phyloP scores from a whole-genome alignment of 2,329 filamentous ascomycete species.

The Xylariaceae sp. region DNA sequence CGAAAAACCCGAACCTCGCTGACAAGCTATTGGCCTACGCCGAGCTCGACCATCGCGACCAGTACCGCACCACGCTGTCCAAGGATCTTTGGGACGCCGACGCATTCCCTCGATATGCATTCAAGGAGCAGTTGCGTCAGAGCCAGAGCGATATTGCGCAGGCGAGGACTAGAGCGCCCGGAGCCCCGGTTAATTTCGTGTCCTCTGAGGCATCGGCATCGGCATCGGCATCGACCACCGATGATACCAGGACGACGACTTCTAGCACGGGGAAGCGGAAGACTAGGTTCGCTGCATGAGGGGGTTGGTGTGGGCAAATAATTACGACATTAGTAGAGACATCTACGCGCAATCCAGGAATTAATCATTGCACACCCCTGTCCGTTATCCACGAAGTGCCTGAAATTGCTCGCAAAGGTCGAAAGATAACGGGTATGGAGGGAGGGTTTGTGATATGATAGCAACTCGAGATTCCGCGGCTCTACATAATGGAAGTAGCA shows the following conservation, averaged over 20 bases:
- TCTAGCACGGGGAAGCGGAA: conserved; percentile 29
- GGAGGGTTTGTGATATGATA: no score
- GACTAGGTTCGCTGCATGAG: conserved; percentile 33
- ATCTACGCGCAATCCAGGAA: neutral
- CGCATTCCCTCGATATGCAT: conserved; percentile 51
- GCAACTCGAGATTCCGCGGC: no score
- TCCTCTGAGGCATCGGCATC: conserved; percentile 22
- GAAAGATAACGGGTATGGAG: no score
- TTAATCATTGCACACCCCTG: neutral
- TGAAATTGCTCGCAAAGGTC: no score
- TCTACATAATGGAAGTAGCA: no score
- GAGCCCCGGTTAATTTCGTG: conserved; percentile 48
- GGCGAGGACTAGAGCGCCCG: conserved; percentile 40
- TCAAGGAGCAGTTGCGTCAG: conserved; percentile 44
- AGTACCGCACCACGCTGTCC: conserved; percentile 60
- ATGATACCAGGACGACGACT: conserved; percentile 1
- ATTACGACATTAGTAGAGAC: neutral
- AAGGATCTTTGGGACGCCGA: conserved; percentile 53
- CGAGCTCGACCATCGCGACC: conserved; percentile 44
- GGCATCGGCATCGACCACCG: conserved; percentile 24
- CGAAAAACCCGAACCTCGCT: conserved; percentile 67
- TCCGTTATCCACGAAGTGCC: neutral
- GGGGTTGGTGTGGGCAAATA: neutral
- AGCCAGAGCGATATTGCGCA: conserved; percentile 42
- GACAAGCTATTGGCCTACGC: conserved; percentile 69